A percentile compares a stretch with the other conserved stretches of the same genome.
Conservation (phyloP, 2,329 filamentous ascomycete species). For the Alternaria longipes region DNA sequence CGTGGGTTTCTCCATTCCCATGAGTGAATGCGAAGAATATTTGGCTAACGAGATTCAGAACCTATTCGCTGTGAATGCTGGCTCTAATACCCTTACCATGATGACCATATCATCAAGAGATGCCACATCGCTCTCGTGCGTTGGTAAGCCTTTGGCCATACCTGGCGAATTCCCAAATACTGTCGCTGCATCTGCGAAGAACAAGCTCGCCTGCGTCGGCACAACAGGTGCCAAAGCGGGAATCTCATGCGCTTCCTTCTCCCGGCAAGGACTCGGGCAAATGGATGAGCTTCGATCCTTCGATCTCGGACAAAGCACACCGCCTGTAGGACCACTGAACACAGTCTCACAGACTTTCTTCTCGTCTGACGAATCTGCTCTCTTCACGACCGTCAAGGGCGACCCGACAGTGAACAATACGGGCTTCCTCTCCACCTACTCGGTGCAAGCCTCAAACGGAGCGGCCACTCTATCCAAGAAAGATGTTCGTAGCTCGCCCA, state of each 20-base stretch:
- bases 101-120: slow-evolving; percentile 44
- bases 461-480: slow-evolving; percentile 22
- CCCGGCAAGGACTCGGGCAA: slow-evolving; percentile 37
- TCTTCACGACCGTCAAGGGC: slow-evolving; percentile 70
- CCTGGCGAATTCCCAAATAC: slow-evolving; percentile 53
- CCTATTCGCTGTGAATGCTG: slow-evolving; percentile 63
- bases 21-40: background rate
- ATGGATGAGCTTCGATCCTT: slow-evolving; percentile 54
- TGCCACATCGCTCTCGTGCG: slow-evolving; percentile 39
- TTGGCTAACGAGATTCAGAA: slow-evolving; percentile 46
- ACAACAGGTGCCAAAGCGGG: slow-evolving; percentile 49
- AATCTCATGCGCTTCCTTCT: slow-evolving; percentile 50
- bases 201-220: slow-evolving; percentile 51
- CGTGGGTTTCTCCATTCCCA: slow-evolving; percentile 49
- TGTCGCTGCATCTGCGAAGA: slow-evolving; percentile 49
- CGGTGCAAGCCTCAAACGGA: slow-evolving; percentile 47
- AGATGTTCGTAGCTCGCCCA: slow-evolving; percentile 55
- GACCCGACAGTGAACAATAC: slow-evolving; percentile 64
- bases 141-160: slow-evolving; percentile 47
- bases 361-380: slow-evolving; percentile 60
- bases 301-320: slow-evolving; percentile 64
- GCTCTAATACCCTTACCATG: slow-evolving; percentile 54
- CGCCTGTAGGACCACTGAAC: slow-evolving; percentile 66
- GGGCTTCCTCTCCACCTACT: slow-evolving; percentile 65
- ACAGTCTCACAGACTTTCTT: slow-evolving; percentile 70